Evolutionary conservation across 805 yeast species (phyloP), one percentile per base, ranked within the genome.

Genomic region (Torulaspora maleeae): DNA sequence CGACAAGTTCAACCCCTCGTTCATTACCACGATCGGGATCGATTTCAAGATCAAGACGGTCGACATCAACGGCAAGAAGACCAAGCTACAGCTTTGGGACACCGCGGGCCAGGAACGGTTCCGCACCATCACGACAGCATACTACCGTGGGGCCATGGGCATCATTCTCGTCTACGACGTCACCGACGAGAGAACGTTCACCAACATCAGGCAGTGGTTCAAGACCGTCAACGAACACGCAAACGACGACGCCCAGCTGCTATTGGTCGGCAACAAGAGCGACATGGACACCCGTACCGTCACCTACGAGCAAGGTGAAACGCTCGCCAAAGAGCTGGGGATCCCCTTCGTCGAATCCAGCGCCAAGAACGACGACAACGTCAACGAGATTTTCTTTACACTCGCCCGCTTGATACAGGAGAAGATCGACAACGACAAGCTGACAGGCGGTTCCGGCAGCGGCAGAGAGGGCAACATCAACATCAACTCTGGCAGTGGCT

Each of bases 31-130:
- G 38, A 93, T 93, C 60, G 99, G 99, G 44, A 93, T 93, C 60
- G 99, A 93, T 68, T 93, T 93, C 78, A 93, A 93, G 73, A 91
- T 93, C 66, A 84, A 96, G 70, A 90, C 96, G 24, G 86, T 90
- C 56, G 97, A 91, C 58, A 77, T 90, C 54, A 91, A 91, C 52
- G 96, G 96, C 43, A 86, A 86, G 69, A 84, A 84, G 54, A 86
- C 93, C 69, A 93, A 93, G 71, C 77, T 91, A 64, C 99, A 93
- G 68, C 86, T 91, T 36, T 85, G 96, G 96, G 96, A 89, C 66
- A 89, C 96, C 33, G 96, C 96, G 1, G 96, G 96, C n/a, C 96
- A 89, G 71, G 96, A 89, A 67, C 76, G 96, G 61, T 89, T 89
- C 72, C 79, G 96, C 71, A 87, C 96, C 34, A 89, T 89, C 70